Percentiles rank a stretch among this genome's conserved stretches.
Evolutionary conservation across 1,139 yeast species (phyloP).

Genomic region (Blastobotrys aristatus): DNA sequence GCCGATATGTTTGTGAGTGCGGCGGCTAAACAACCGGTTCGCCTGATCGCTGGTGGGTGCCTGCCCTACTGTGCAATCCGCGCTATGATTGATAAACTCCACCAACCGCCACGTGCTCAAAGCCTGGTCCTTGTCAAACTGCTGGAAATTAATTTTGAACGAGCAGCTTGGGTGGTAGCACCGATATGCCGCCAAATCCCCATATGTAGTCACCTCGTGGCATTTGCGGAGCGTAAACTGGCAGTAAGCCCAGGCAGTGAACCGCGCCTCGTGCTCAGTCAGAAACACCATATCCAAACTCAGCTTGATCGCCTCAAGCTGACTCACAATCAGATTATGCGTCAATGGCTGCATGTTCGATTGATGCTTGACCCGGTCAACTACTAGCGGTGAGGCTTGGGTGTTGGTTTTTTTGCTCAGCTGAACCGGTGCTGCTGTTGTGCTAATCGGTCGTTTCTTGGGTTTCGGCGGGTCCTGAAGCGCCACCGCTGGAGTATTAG

Average conservation of each 20-base stretch:
- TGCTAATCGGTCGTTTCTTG: constrained; percentile 1
- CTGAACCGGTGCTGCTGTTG: not conserved
- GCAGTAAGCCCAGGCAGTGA: constrained; percentile 10
- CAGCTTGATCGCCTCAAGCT: not conserved
- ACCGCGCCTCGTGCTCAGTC: constrained; percentile 10
- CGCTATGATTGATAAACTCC: not conserved
- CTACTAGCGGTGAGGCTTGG: not conserved
- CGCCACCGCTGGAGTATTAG: not conserved
- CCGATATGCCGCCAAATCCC: constrained; percentile 8
- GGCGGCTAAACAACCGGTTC: constrained; percentile 8
- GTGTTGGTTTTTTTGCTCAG: constrained; percentile 1
- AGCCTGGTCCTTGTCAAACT: not conserved
- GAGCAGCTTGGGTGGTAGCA: constrained; percentile 5
- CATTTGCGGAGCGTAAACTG: constrained; percentile 6
- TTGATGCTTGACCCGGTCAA: not conserved
- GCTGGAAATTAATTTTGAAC: constrained; percentile 7
- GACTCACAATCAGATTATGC: not conserved
- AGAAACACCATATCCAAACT: not conserved
- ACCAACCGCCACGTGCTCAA: constrained; percentile 7
- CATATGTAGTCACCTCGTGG: constrained; percentile 10
- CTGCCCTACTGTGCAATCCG: constrained; percentile 1
- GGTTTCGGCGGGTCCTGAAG: not conserved
- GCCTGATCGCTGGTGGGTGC: constrained; percentile 1
- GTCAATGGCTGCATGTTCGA: not conserved
- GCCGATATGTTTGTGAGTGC: constrained; percentile 9